Evolutionary conservation across 1,284 basidiomycete genomes (phyloP), one percentile per base, ranked within the genome.

Genomic region (Microbotryomycetes sp.): DNA sequence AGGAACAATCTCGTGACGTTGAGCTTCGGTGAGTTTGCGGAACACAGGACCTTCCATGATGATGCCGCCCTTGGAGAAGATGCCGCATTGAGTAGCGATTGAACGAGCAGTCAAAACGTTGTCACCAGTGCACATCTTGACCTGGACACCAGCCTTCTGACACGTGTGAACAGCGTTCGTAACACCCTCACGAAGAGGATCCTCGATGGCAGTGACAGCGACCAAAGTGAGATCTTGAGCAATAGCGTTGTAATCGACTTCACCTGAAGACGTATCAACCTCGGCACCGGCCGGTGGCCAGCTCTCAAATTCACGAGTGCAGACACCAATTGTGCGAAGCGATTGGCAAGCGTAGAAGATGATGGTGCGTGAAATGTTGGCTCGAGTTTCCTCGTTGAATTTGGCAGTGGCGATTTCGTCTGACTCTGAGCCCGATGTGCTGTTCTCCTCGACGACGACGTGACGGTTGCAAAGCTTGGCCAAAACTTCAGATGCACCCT

Each of bases 71-170:
- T 86, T 78, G 6, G 86, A 88, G 77, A 88, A 96, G 75, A 97
- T 97, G 49, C 93, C 92, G 74, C 93, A 97, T 74, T 97, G 94
- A 6, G 83, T 82, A 42, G 94, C 92, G 71, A 98, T 98, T 6
- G 92, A 97, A 71, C 72, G 68, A 31, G 79, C 79, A 6, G 92
- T 94, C 50, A 97, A 82, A 54, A 93, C 89, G 71, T 97, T 98
- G 78, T 98, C 94, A 74, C 67, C 94, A 0, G 94, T 97, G 76
- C 91, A 96, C 93, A 98, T 98, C 80, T 97, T 97, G 79, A 98
- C 86, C 30, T 83, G 81, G n/a, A 98, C 92, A 69, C 93, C 93
- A 46, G 96, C 94, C 59, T 81, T 82, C 70, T 84, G 84, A 75
- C 92, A 97, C 66, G 88, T 85, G 54, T 82, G 80, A 28, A 98